Evolutionary conservation across 768 basidiomycete species (phyloP), one percentile per base, ranked within the genome.

Genomic region (Mycena filopes): DNA sequence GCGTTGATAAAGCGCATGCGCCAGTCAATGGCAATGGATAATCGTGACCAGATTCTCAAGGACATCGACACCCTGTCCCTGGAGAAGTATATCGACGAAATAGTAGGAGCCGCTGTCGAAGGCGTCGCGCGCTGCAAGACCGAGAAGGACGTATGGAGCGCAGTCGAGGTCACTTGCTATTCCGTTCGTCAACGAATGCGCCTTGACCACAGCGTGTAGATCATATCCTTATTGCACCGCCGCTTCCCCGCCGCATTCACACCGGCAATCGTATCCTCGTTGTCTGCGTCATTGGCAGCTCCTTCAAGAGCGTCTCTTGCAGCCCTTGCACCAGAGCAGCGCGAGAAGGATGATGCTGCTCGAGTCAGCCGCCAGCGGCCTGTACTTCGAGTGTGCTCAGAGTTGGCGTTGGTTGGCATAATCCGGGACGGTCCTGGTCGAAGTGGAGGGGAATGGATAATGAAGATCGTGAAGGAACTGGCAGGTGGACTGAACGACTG

Each of bases 61-160:
- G 98, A 99, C 72, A 89, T 98, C 68, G 91, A 96, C 66, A 85
- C 91, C 0, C 84, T 99, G 58, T 90, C 94, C 2, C 83, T 99
- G 60, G 95, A 95, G 80, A 99, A 98, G 78, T 99, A 99, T 75
- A 84, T 96, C 50, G 96, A 98, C 73, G 98, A 99, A 79, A 91
- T 98, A 66, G 93, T 92, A 1, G 88, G 89, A 13, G 96, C 96
- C 9, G 83, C 91, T 1, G 80, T 94, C 3, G 98, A 99, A 74
- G 98, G 98, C 5, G 82, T 96, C 42, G 78, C 78, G 11, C 87
- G 92, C 67, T 97, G 96, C 77, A 98, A 95, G 81, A 93, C 92
- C 0, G 97, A 98, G 76, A 90, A 91, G 68, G 97, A 99, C 71
- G 86, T 94, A 21, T 92, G 92, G 90, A 90, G 89, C 62, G 95